Percentiles rank a stretch among this genome's conserved stretches.
Evolutionary conservation across 306 rosid genomes (phyloP).

Genomic region (Inga oerstediana): DNA sequence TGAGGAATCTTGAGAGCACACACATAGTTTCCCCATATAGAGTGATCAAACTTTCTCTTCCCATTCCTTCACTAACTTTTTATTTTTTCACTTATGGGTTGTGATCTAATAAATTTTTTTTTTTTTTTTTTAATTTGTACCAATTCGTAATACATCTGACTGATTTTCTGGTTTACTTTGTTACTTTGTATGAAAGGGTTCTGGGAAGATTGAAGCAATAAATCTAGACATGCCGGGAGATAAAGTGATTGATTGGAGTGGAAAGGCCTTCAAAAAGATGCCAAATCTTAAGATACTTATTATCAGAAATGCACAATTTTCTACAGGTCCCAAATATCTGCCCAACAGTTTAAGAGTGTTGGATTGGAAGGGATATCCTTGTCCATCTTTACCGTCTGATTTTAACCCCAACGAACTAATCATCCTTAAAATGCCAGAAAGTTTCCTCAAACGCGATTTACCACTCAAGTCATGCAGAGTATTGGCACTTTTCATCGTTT

Average conservation of each 20-base stretch:
- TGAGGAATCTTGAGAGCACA: neutral
- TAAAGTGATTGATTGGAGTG: neutral
- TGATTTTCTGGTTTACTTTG: neutral
- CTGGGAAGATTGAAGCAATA: neutral
- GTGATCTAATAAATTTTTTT: neutral
- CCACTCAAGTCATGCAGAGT: neutral
- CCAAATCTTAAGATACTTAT: neutral
- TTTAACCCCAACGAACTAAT: neutral
- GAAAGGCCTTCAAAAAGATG: neutral
- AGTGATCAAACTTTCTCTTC: neutral
- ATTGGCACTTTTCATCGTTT: neutral
- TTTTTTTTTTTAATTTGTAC: neutral
- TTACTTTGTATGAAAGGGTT: neutral
- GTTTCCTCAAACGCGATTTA: neutral
- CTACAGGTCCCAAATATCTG: neutral
- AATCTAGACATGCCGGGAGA: neutral
- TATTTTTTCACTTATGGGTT: neutral
- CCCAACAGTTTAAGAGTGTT: slow-evolving; percentile 11
- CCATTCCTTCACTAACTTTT: neutral
- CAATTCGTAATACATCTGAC: neutral
- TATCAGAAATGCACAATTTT: neutral
- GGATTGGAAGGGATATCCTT: neutral
- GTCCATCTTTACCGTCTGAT: neutral
- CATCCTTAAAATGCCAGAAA: neutral
- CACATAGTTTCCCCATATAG: neutral